Evolutionary conservation across 2,329 filamentous ascomycete genomes (phyloP), one percentile per base, ranked within the genome.

Genomic region (Zymoseptoria tritici): DNA sequence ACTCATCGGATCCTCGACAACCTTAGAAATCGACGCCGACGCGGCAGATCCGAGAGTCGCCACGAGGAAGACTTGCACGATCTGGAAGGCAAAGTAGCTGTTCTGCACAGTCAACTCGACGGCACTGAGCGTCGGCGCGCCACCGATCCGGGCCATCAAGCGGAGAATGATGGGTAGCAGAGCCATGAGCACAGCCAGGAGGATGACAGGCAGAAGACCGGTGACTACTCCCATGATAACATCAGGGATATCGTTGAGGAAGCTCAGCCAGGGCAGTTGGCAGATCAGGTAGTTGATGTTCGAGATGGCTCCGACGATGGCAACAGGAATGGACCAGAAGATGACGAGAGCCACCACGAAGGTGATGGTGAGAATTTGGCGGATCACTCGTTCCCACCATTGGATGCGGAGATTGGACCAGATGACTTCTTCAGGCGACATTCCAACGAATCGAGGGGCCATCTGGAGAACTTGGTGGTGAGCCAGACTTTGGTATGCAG

Each of bases 81-180:
- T 85, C 73, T 94, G 90, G 77, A 95, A 95, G 52, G 83, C 85
- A 70, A 96, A 99, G 79, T 95, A 97, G 67, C 85, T 89, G 70
- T 92, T 94, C 72, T 97, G 91, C 0, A 90, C 91, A 60, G 91
- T 91, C 8, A 97, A 79, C 74, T 99, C 94, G 16, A 96, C 86
- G 9, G 88, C 83, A 1, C 91, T 87, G 6, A 85, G 74, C 0
- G 90, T 94, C 1, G 91, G 90, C 62, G 89, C 89, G 58, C 94
- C 94, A 52, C 89, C 83, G 42, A 89, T 74, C 72, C 85, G 92
- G 63, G 92, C 92, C 72, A 90, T 88, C 54, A 89, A 72, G 76
- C 92, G 84, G 72, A 97, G 87, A 64, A 97, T 80, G 60, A 90
- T 83, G 4, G 90, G 94, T 5, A 97, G 83, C 52, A 96, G 78